These are phyloP conservation scores for Pseudopyrenochaeta lycopersici DNA, from an alignment of 2,329 filamentous ascomycete species.

Conservation along the genomic window DNA sequence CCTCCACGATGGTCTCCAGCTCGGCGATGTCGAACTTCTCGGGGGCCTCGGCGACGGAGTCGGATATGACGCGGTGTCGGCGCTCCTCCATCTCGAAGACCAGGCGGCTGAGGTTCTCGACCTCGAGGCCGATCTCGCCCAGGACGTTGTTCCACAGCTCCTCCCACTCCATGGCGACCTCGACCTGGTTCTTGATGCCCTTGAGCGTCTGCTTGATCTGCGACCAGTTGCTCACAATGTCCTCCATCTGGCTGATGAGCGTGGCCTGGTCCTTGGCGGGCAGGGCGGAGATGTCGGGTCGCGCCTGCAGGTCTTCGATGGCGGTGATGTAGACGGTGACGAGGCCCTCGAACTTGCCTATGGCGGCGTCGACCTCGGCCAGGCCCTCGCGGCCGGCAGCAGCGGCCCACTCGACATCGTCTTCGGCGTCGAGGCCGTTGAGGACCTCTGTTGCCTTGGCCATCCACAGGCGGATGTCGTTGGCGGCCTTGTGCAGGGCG, in stretches of 20 bases:
- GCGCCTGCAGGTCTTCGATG: constrained; percentile 88
- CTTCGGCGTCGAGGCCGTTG: constrained; percentile 87
- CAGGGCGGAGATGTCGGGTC: constrained; percentile 77
- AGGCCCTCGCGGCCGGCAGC: constrained; percentile 86
- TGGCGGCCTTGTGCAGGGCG: constrained; percentile 84
- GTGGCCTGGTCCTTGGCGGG: constrained; percentile 74
- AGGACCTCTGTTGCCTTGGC: constrained; percentile 90
- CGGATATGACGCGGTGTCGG: constrained; percentile 76
- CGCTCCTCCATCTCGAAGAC: constrained; percentile 99
- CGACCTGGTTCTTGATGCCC: constrained; percentile 86
- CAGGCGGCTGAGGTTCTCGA: constrained; percentile 78
- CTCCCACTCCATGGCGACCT: constrained; percentile 99
- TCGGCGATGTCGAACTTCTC: constrained; percentile 80
- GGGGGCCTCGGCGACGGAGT: constrained; percentile 69
- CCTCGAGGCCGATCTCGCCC: constrained; percentile 90
- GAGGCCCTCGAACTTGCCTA: constrained; percentile 84
- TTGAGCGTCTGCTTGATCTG: constrained; percentile 81
- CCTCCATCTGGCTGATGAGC: constrained; percentile 89
- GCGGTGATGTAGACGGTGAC: constrained; percentile 92
- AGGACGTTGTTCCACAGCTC: constrained; percentile 94
- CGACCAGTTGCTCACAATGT: constrained; percentile 83
- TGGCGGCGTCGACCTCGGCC: constrained; percentile 73
- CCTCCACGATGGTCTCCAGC: constrained; percentile 91
- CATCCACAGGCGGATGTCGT: constrained; percentile 95
- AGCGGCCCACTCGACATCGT: constrained; percentile 95